Evolutionary conservation across 2,329 filamentous ascomycete species (phyloP).

Genomic region (Alternaria sp.): DNA sequence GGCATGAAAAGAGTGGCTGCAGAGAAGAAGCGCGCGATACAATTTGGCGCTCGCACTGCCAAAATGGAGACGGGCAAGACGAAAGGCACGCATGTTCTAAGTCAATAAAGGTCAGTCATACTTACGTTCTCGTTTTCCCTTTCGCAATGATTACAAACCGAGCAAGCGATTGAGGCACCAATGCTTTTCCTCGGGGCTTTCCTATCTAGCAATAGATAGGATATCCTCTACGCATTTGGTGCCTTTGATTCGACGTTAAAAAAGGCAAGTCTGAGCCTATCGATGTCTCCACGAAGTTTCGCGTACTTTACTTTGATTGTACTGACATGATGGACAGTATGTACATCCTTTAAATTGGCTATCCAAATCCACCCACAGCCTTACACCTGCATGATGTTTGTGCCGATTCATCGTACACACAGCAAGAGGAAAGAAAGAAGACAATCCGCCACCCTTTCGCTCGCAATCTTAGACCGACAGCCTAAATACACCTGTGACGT

Average conservation of each 20-base stretch:
- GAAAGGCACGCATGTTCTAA: conserved; percentile 55
- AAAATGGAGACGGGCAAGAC: conserved; percentile 57
- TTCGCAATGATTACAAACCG: conserved; percentile 40
- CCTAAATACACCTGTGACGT: not conserved
- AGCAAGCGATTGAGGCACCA: conserved; percentile 37
- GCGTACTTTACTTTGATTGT: not conserved
- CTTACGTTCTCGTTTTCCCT: not conserved
- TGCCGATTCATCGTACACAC: not conserved
- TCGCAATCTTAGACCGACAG: too few species aligned
- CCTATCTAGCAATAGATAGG: not conserved
- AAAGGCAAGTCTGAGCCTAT: conserved; percentile 47
- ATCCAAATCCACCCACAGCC: not conserved
- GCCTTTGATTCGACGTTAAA: conserved; percentile 28
- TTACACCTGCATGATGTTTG: not conserved
- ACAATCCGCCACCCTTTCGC: not conserved
- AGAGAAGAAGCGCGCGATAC: conserved; percentile 91
- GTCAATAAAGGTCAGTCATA: conserved; percentile 34
- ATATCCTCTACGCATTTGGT: conserved; percentile 23
- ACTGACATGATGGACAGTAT: not conserved
- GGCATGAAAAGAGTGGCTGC: conserved; percentile 73
- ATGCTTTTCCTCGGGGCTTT: conserved; percentile 21
- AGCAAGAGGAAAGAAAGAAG: not conserved
- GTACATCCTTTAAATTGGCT: not conserved
- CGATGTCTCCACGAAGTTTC: not conserved
- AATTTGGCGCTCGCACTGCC: conserved; percentile 52